Evolutionary conservation across 2,329 filamentous ascomycete species (phyloP), one percentile per base, ranked within the genome.

Genomic region (Trichoderma sp.): DNA sequence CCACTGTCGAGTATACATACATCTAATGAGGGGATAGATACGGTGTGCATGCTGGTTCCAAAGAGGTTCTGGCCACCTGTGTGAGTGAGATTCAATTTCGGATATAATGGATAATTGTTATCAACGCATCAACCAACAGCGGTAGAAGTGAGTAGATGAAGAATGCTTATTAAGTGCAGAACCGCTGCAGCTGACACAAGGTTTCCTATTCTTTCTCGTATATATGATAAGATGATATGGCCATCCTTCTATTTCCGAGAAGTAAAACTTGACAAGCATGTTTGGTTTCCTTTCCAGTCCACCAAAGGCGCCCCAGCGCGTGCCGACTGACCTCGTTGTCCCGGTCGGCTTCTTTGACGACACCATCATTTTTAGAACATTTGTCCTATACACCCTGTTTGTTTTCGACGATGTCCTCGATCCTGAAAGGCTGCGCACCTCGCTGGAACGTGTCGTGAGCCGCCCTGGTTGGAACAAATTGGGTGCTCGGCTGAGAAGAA

Each of bases 381-480:
- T 63, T 37, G 46, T 63, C 14, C 16, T 63, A 51, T 63, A 63
- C 26, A 63, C 59, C 4, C 32, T 63, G 14, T 63, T 63, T 26
- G 59, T 52, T 37, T 85, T 85, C 71, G 79, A 85, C 69, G 80
- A 83, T 68, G 81, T 84, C 1, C 77, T 86, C 4, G 82, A 86
- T 67, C 71, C 78, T 0, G 71, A 79, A 0, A 81, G 76, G 55
- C 75, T 86, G 1, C 74, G 75, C 2, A 65, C 54, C 5, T 73
- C 81, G 0, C 73, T 85, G 1, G 73, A 75, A 11, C 73, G 71
- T 16, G 73, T 86, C 16, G 70, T 85, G 8, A 76, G 81, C 14
- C 79, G 77, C 8, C 81, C 79, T 1, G 81, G 81, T 39, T 86
- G 83, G 84, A 78, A 77, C 32, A 83, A 83, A 69, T 71, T 86